These are phyloP conservation scores for Fusarium secorum DNA, from an alignment of 2,329 filamentous ascomycete species.

Conservation along the genomic window DNA sequence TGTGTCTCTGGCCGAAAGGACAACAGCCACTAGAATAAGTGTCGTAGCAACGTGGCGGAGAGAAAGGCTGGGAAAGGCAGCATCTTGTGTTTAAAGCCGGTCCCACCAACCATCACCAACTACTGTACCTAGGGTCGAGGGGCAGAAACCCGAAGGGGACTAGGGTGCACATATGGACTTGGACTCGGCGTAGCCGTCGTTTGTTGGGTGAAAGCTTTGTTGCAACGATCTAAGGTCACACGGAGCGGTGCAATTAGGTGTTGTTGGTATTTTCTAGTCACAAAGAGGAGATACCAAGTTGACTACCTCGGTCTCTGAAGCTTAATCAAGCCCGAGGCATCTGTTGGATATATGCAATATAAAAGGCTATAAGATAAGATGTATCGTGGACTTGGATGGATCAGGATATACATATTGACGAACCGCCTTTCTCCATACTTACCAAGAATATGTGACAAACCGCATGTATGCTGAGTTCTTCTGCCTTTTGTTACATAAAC, in stretches of 20 bases:
- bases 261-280: background rate
- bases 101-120: slow-evolving; percentile 26
- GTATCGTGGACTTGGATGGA: background rate
- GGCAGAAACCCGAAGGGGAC: slow-evolving; percentile 15
- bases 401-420: background rate
- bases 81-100: slow-evolving; percentile 21
- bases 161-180: slow-evolving; percentile 5
- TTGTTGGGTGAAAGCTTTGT: slow-evolving; percentile 19
- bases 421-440: background rate
- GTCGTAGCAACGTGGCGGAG: slow-evolving; percentile 42
- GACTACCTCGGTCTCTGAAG: background rate
- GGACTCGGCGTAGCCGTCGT: slow-evolving; percentile 22
- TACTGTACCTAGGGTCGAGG: background rate
- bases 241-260: background rate
- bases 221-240: background rate
- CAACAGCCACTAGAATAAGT: slow-evolving; percentile 39
- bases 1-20: slow-evolving; percentile 5
- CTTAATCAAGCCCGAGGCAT: background rate
- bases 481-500: background rate
- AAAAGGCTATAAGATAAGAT: background rate
- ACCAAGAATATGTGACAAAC: background rate
- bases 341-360: background rate
- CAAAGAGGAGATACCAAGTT: background rate
- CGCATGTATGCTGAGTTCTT: background rate
- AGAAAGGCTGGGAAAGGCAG: slow-evolving; percentile 39